These are phyloP conservation scores for Trifolium repens DNA, from an alignment of 306 rosid genomes.

Conservation along the genomic window DNA sequence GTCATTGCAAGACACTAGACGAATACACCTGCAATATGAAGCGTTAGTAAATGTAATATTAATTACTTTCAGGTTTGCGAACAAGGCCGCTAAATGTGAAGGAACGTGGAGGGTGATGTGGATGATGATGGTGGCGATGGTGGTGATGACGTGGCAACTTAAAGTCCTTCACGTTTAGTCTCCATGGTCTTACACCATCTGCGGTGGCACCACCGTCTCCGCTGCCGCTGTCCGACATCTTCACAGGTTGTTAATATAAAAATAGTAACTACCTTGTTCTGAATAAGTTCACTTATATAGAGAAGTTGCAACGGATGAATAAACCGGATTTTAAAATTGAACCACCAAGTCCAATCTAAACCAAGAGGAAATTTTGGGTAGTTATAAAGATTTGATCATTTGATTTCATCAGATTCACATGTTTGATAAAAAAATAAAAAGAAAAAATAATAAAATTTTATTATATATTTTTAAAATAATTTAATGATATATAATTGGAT, in stretches of 20 bases:
- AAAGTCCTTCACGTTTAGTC: slow-evolving; percentile 47
- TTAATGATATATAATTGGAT: too few species aligned
- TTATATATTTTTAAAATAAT: too few species aligned
- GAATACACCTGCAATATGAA: neutral
- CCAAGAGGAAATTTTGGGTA: too few species aligned
- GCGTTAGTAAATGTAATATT: neutral
- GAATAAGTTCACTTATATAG: neutral
- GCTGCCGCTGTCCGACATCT: slow-evolving; percentile 21
- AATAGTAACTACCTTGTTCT: neutral
- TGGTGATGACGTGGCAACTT: neutral
- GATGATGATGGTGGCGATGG: neutral
- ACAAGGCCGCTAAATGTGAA: slow-evolving; percentile 28
- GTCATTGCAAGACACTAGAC: neutral
- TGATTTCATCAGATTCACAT: too few species aligned
- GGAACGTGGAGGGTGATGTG: neutral
- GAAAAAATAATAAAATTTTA: too few species aligned
- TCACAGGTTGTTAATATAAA: neutral
- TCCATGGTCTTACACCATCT: slow-evolving; percentile 24
- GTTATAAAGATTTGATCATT: too few species aligned
- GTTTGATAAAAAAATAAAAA: too few species aligned
- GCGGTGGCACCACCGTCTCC: neutral
- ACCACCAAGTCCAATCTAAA: neutral
- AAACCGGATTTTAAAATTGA: neutral
- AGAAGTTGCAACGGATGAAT: neutral
- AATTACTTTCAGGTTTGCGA: slow-evolving; percentile 3